Evolutionary conservation across 768 basidiomycete genomes (phyloP).

Genomic region (Rhizopogon roseolus): DNA sequence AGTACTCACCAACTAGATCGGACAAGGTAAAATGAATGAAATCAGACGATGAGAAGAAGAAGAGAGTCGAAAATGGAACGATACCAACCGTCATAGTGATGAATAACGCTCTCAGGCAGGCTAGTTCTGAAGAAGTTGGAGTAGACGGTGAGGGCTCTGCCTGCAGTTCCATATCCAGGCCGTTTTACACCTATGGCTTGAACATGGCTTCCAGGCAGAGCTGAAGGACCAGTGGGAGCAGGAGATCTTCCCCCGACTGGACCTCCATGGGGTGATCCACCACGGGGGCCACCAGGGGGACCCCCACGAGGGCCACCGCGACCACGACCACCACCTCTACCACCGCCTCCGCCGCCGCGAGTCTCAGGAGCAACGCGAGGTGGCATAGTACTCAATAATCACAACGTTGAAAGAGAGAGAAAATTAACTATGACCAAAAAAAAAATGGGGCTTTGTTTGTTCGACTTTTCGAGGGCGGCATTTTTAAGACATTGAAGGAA

Average conservation of each 20-base stretch:
- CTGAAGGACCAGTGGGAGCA: conserved; percentile 24
- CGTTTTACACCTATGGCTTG: conserved; percentile 64
- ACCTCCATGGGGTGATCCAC: conserved; percentile 26
- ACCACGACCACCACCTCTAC: conserved; percentile 22
- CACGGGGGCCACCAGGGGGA: conserved; percentile 16
- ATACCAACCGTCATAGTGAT: conserved; percentile 74
- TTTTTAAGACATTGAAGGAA: no score
- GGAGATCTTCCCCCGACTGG: conserved; percentile 12
- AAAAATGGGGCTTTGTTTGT: neutral
- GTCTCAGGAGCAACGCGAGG: conserved; percentile 29
- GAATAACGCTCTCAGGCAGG: conserved; percentile 58
- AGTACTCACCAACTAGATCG: conserved; percentile 16
- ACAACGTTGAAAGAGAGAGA: neutral
- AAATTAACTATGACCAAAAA: conserved; percentile 1
- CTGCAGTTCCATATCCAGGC: conserved; percentile 56
- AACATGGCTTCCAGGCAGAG: conserved; percentile 32
- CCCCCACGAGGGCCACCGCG: conserved; percentile 10
- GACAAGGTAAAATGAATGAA: neutral
- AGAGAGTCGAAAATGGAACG: neutral
- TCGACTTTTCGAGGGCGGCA: neutral
- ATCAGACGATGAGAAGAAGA: conserved; percentile 16
- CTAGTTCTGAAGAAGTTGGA: conserved; percentile 64
- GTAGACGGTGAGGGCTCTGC: conserved; percentile 35
- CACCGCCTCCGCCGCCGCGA: conserved; percentile 30
- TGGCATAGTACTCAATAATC: conserved; percentile 28